A percentile compares a stretch with the other conserved stretches of the same genome.
Conservation (phyloP, 208 protist species). For the Leishmania martiniquensis region DNA sequence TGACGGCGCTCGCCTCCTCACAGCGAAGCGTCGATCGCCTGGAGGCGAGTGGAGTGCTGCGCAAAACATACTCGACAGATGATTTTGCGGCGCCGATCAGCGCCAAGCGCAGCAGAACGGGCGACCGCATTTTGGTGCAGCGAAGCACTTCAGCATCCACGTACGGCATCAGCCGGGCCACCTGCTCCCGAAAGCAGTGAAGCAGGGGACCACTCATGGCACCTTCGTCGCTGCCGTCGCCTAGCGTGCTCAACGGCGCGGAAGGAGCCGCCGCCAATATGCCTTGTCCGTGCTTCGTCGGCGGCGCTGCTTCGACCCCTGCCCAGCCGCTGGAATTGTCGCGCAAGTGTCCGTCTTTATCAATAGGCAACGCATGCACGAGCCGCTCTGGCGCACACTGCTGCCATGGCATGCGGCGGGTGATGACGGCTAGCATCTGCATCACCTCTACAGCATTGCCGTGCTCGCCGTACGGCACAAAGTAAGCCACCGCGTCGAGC, state of each 20-base stretch:
- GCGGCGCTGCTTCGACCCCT: background rate
- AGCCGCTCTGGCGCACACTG: background rate
- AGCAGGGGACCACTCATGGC: background rate
- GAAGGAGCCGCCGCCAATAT: background rate
- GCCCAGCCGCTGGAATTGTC: background rate
- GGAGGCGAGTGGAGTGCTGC: background rate
- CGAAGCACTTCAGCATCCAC: conserved; percentile 20
- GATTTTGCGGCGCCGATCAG: conserved; percentile 15
- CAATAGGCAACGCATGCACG: background rate
- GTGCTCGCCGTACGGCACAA: conserved; percentile 2
- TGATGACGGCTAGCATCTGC: conserved; percentile 20
- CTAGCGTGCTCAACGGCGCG: background rate
- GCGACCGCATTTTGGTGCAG: background rate
- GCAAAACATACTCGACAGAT: conserved; percentile 12
- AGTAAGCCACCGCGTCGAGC: conserved; percentile 7
- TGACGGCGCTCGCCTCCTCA: background rate
- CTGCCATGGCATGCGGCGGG: conserved; percentile 20
- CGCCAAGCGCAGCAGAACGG: background rate
- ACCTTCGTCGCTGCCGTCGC: background rate
- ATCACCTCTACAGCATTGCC: conserved; percentile 14
- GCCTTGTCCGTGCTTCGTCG: background rate
- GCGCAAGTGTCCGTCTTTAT: background rate
- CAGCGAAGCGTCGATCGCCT: background rate
- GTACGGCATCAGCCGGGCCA: conserved; percentile 21
- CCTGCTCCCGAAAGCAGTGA: conserved; percentile 2